Conservation (phyloP, 1,284 basidiomycete species). For the Boletus nobilissimus region DNA sequence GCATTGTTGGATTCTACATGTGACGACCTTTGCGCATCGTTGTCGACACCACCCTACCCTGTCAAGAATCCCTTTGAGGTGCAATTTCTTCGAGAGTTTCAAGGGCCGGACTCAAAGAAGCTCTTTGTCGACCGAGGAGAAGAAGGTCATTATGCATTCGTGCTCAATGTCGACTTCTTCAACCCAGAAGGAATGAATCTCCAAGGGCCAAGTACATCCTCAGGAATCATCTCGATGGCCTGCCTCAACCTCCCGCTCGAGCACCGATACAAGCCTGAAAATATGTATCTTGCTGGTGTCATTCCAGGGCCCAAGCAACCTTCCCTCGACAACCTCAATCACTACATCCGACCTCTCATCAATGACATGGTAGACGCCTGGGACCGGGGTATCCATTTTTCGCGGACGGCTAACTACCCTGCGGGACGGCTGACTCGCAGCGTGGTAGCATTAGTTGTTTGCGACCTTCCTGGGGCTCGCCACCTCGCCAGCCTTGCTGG, state of each 20-base stretch:
- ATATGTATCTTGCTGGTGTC: constrained; percentile 25
- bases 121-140: constrained; percentile 1
- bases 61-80: constrained; percentile 10
- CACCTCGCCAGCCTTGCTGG: neutral
- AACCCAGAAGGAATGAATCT: constrained; percentile 1
- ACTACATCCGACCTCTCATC: constrained; percentile 26
- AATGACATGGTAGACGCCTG: constrained; percentile 2
- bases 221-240: constrained; percentile 18
- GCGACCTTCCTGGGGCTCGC: neutral
- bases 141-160: neutral
- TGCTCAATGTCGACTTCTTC: constrained; percentile 5
- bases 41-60: neutral
- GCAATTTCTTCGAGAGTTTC: constrained; percentile 5
- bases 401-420: neutral
- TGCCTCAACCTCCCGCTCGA: constrained; percentile 21
- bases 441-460: neutral
- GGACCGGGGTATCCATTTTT: neutral
- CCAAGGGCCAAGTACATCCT: constrained; percentile 1
- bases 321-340: constrained; percentile 29
- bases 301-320: constrained; percentile 30
- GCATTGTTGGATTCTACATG: neutral
- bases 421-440: neutral
- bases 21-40: neutral
- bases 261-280: constrained; percentile 21
- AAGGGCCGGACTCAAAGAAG: neutral